Evolutionary conservation across 192 early-diverging fungal genomes (phyloP), one percentile per base, ranked within the genome.

Genomic region (Linnemannia zychae): DNA sequence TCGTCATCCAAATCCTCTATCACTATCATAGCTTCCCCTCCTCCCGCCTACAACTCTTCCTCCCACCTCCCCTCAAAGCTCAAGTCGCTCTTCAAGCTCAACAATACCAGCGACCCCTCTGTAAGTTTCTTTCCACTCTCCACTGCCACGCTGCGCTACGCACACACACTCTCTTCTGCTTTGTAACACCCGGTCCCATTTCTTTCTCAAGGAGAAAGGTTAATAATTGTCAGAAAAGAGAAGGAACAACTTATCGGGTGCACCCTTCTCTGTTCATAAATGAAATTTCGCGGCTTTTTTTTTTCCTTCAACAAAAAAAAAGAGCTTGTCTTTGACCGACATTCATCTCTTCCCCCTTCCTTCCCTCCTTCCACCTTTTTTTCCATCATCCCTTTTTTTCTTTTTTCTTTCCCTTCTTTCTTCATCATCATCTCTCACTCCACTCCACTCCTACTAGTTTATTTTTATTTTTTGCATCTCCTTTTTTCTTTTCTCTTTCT

Each of bases 21-120:
- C 7, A 76, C 80, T 20, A 81, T 76, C 65, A 78, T 84, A 36
- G 72, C 82, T 16, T 72, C 77, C 7, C 82, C 82, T n/a, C 72
- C 82, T 17, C 77, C 77, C 37, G 75, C 77, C 18, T 84, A 84
- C 44, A 22, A 38, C 17, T 57, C 81, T 57, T 65, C 79, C 38
- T 65, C 20, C 22, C 63, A 75, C 17, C 53, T 82, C 44, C 80
- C 80, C 7, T 84, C 82, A 11, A 84, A 78, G 31, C 44, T 75
- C 16, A 84, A 84, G 57, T 74, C 82, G 5, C 53, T 78, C 47
- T 75, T 78, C 67, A 77, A 52, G 48, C 71, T 63, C 57, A 75
- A 63, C 73, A 48, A 73, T n/a, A 48, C 40, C 40, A 71, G 40
- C 46, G 44, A 46, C 63, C n/a, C 33, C n/a, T 47, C 69, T 52